These are phyloP conservation scores for Leccinum aurantiacum DNA, from an alignment of 768 basidiomycete genomes.

Conservation along the genomic window DNA sequence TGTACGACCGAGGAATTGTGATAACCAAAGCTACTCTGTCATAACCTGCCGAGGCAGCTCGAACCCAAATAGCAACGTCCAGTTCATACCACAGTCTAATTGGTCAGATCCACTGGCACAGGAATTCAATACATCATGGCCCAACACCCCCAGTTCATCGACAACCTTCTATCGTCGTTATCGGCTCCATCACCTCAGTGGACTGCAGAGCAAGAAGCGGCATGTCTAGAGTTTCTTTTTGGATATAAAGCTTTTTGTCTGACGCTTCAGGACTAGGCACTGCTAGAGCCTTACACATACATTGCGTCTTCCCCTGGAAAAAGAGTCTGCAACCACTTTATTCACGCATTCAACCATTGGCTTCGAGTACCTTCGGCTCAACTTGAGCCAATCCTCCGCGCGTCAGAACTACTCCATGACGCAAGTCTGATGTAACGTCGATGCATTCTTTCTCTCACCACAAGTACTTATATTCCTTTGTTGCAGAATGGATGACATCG, in stretches of 20 bases:
- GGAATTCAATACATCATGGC: conserved; percentile 4
- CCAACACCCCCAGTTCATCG: conserved; percentile 34
- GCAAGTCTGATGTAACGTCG: conserved; percentile 82
- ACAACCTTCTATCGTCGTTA: conserved; percentile 38
- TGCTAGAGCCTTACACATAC: conserved; percentile 89
- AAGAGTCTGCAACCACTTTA: conserved; percentile 82
- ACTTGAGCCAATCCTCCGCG: conserved; percentile 69
- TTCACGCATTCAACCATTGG: conserved; percentile 92
- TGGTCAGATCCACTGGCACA: neutral
- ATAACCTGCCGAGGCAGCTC: neutral
- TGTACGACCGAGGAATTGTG: neutral
- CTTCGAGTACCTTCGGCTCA: conserved; percentile 76
- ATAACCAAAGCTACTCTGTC: neutral
- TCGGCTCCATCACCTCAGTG: conserved; percentile 23
- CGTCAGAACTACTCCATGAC: conserved; percentile 90
- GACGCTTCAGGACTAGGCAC: conserved; percentile 31
- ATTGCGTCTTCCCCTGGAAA: conserved; percentile 85
- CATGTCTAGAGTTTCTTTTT: conserved; percentile 4
- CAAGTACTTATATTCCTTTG: conserved; percentile 1
- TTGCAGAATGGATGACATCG: conserved; percentile 87
- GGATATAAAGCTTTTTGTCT: neutral
- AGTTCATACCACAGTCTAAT: neutral
- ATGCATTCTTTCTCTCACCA: neutral
- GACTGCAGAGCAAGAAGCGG: conserved; percentile 25
- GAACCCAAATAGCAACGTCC: neutral